Evolutionary conservation across 2,329 filamentous ascomycete species (phyloP).

Genomic region (Aspergillus quadricinctus): DNA sequence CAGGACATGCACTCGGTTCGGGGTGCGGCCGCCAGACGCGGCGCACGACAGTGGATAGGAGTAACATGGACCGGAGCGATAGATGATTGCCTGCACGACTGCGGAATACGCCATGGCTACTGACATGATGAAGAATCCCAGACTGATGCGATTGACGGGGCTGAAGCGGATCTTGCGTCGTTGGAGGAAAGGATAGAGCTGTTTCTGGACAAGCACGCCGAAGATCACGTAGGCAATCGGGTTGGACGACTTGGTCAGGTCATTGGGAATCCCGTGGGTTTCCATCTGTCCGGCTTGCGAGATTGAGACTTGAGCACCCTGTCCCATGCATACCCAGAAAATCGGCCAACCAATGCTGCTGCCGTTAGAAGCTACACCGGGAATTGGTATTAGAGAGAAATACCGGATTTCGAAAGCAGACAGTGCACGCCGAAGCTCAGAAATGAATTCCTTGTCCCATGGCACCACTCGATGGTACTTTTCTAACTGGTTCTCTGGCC

Average conservation of each 20-base stretch:
- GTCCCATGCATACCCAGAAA: conserved; percentile 13
- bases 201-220: conserved; percentile 47
- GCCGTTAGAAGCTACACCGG: neutral
- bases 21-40: conserved; percentile 12
- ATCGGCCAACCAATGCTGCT: conserved; percentile 7
- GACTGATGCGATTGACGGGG: conserved; percentile 52
- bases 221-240: conserved; percentile 57
- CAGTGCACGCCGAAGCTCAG: neutral
- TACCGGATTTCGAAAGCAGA: neutral
- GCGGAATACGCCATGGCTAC: conserved; percentile 54
- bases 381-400: neutral
- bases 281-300: conserved; percentile 55
- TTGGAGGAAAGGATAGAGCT: conserved; percentile 56
- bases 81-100: conserved; percentile 57
- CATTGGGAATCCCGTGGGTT: conserved; percentile 52
- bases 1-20: conserved; percentile 37
- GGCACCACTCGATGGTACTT: neutral
- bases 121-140: conserved; percentile 53
- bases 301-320: conserved; percentile 22
- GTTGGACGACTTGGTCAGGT: conserved; percentile 58
- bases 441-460: conserved; percentile 1
- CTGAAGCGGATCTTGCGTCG: conserved; percentile 52
- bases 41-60: conserved; percentile 38
- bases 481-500: neutral
- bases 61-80: conserved; percentile 52